phyloP scores from a whole-genome alignment of 371 early-diverging fungal species.

The Sporodiniella umbellata region DNA sequence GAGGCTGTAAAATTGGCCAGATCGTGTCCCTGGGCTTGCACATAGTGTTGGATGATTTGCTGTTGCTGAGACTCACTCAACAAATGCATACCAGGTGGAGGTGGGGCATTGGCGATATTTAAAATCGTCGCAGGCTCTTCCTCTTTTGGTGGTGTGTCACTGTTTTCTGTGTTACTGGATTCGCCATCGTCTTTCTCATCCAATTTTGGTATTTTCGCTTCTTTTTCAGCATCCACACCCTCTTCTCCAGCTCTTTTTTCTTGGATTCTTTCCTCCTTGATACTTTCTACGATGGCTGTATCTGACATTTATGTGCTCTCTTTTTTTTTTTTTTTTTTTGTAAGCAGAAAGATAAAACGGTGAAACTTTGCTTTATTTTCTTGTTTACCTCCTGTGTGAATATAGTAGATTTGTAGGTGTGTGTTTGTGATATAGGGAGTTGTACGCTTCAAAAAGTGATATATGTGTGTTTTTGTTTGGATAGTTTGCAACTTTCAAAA shows the following conservation, averaged over 20 bases:
- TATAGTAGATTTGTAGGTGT: no score
- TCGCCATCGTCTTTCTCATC: background rate
- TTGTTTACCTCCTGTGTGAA: background rate
- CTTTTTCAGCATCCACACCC: constrained; percentile 1
- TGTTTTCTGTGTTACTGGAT: background rate
- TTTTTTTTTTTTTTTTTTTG: background rate
- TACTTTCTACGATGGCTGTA: background rate
- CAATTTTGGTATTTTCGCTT: constrained; percentile 7
- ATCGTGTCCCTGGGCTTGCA: constrained; percentile 45
- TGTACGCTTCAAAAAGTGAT: no score
- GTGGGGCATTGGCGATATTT: constrained; percentile 6
- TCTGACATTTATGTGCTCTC: constrained; percentile 6
- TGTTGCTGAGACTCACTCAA: constrained; percentile 33
- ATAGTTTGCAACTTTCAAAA: no score
- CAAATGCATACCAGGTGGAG: constrained; percentile 25
- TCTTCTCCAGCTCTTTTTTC: constrained; percentile 1
- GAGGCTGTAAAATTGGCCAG: constrained; percentile 43
- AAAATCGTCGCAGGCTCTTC: constrained; percentile 5
- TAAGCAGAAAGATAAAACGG: background rate
- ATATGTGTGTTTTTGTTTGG: background rate
- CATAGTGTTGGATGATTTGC: constrained; percentile 41
- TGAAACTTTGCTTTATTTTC: background rate
- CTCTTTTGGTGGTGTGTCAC: background rate
- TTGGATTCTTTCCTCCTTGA: background rate
- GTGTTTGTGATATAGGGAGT: no score